Evolutionary conservation across 352 stramenopile genomes (phyloP), one percentile per base, ranked within the genome.

Genomic region (Phytophthora constricta): DNA sequence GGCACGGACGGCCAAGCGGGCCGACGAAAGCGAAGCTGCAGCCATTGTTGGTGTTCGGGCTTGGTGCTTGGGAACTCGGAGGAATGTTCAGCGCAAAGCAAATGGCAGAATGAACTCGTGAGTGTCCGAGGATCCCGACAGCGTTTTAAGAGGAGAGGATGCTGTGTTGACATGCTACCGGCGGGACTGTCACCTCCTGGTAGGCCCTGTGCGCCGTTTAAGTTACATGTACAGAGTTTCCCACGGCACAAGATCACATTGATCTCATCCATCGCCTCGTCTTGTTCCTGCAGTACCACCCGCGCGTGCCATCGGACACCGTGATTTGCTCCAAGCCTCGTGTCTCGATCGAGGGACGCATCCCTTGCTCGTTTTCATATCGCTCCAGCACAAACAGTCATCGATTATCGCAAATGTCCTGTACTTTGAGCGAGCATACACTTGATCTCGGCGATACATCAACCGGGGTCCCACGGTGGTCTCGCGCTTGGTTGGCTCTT

Each of bases 81-180:
- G 26, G 9, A 39, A 25, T 58, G 65, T 45, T 52, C 13, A 28
- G 31, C 47, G 59, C 52, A 69, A 62, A 26, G 65, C 47, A 61
- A 69, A 73, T 65, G 69, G 59, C 47, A 65, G 59, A 73, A 73
- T 73, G 59, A 65, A n/a, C 43, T 42, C 28, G 22, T 19, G 8
- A 49, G 43, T 31, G 41, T 23, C 5, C 19, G 14, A 37, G n/a
- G 20, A 49, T 33, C 37, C 9, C 37, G 33, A 63, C n/a, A n/a
- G n/a, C n/a, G n/a, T n/a, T n/a, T n/a, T n/a, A n/a, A n/a, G n/a
- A n/a, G n/a, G n/a, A n/a, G n/a, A n/a, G n/a, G n/a, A n/a, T n/a
- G n/a, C n/a, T n/a, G n/a, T n/a, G n/a, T n/a, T n/a, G n/a, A n/a
- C n/a, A n/a, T n/a, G n/a, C 41, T 23, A 14, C 19, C 16, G 41